phyloP scores from a whole-genome alignment of 371 early-diverging fungal species.

The Zopfochytrium polystomum region DNA sequence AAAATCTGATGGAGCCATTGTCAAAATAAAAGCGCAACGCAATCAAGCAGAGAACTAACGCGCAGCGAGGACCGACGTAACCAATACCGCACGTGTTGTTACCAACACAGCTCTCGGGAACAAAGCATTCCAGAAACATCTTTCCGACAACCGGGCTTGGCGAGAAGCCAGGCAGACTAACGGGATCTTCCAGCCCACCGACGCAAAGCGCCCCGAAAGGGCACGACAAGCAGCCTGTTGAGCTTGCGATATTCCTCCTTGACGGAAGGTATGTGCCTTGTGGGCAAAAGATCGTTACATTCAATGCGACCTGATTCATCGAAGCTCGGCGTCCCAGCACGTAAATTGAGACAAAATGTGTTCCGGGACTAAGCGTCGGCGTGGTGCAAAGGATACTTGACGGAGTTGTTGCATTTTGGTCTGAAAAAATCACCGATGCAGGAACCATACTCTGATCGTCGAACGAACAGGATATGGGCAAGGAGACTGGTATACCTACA shows the following conservation, averaged over 20 bases:
- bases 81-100: constrained; percentile 12
- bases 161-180: constrained; percentile 8
- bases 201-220: constrained; percentile 12
- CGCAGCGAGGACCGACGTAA: constrained; percentile 14
- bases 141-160: constrained; percentile 5
- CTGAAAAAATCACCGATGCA: too few relatives aligned
- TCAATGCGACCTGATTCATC: background rate
- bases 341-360: constrained; percentile 3
- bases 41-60: too few relatives aligned
- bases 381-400: background rate
- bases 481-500: too few relatives aligned
- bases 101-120: constrained; percentile 11
- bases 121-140: constrained; percentile 20
- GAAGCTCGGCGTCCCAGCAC: background rate
- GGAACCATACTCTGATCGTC: too few relatives aligned
- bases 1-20: too few relatives aligned
- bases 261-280: constrained; percentile 8
- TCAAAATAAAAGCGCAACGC: too few relatives aligned
- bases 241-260: background rate
- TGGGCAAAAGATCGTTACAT: constrained; percentile 7
- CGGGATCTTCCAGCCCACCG: constrained; percentile 3
- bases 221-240: constrained; percentile 6
- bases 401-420: too few relatives aligned
- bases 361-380: constrained; percentile 1
- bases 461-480: too few relatives aligned